Conservation (phyloP, 768 basidiomycete genomes). For the Agaricus sinodeliciosus region DNA sequence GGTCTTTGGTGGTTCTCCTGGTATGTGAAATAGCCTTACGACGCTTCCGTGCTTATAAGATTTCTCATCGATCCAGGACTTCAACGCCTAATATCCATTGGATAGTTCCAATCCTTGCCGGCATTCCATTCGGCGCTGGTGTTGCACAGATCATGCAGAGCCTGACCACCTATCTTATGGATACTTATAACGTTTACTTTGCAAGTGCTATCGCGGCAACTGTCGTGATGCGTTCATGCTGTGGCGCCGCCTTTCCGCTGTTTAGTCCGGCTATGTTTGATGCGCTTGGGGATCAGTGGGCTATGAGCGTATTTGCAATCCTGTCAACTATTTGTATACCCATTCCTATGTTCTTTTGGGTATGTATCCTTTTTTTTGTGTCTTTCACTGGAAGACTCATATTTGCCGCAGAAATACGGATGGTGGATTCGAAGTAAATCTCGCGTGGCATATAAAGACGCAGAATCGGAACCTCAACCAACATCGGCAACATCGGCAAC, state of each 20-base stretch:
- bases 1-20: constrained; percentile 68
- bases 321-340: constrained; percentile 46
- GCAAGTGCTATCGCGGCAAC: constrained; percentile 67
- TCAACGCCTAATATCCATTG: constrained; percentile 47
- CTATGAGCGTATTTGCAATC: constrained; percentile 48
- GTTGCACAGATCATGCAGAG: constrained; percentile 61
- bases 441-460: constrained; percentile 36
- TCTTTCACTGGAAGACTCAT: neutral
- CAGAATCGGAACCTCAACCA: constrained; percentile 5
- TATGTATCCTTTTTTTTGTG: constrained; percentile 19
- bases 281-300: constrained; percentile 48
- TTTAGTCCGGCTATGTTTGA: constrained; percentile 47
- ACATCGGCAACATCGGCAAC: neutral
- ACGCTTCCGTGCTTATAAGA: neutral
- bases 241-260: constrained; percentile 59
- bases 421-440: constrained; percentile 40
- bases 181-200: constrained; percentile 58
- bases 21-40: constrained; percentile 22
- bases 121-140: constrained; percentile 59
- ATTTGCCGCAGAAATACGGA: constrained; percentile 37
- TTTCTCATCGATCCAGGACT: constrained; percentile 32
- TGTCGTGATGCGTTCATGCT: constrained; percentile 56
- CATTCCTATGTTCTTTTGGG: constrained; percentile 51
- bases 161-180: constrained; percentile 67
- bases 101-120: constrained; percentile 62